Base-by-base conservation (phyloP, 306 rosid species). In the Inga leiocalycina region DNA sequence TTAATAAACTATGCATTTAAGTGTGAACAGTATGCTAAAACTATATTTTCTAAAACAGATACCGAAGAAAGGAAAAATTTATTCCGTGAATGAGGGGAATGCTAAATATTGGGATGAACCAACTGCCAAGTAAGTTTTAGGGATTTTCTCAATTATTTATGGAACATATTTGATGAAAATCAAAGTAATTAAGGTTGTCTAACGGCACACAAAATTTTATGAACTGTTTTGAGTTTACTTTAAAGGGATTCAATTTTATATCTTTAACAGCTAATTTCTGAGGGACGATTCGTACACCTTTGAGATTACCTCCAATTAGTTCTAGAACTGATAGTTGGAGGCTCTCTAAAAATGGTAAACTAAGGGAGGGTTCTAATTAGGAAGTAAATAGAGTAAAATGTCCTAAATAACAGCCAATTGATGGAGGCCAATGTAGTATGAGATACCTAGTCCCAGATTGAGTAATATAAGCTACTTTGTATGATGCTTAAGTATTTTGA, bases 51-150 rank as follows among this genome's bases (percentile, higher is more conserved):
- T 35, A 59, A 35, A 37, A 57, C 89, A 95, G 98, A 75, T 93
- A 83, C 98, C 98, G 8, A 91, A 78, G 79, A 90, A 92, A 86
- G 98, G 98, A 81, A 95, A 91, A 44, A 89, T 95, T 44, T 93
- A 95, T 86, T 95, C 98, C 0, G 97, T 95, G 88, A 95, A 95
- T 75, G 98, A 95, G 76, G 98, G 98, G 89, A 95, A 95, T 84
- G 94, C 94, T 34, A 93, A 90, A 87, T 93, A 95, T 72, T 95
- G 98, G 98, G 98, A 93, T 48, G 90, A 89, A 81, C 88, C 98
- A 45, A 92, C 93, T 5, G 76, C 95, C 48, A 91, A 91, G 97
- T 93, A 83, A 64, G 90, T 84, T 32, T 68, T 30, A 13, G 57
- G 57, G 66, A 82, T 75, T 48, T 24, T 51, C 4, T 64, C 19